Evolutionary conservation across 345 rosid genomes (phyloP), one percentile per base, ranked within the genome.

Genomic region (Eucalyptus curtisii): DNA sequence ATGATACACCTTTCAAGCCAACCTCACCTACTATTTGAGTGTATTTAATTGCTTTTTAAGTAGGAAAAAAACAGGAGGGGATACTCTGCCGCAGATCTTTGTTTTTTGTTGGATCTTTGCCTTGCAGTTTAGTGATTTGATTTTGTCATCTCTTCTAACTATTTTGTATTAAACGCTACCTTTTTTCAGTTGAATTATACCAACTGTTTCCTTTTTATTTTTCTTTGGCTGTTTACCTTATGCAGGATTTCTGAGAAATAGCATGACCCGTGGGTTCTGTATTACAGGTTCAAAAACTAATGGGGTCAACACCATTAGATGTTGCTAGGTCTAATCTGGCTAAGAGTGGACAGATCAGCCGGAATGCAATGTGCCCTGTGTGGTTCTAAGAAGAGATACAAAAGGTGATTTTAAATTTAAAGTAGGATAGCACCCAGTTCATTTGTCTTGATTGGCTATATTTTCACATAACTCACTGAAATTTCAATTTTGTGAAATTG

Each of bases 301-400:
- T 98, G 98, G 98, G 99, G 4, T 92, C 97, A 48, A 92, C 99
- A 5, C 99, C 99, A 6, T 49, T 95, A 89, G 99, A 98, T 80
- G 86, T 97, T 82, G 99, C 99, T 11, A 94, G 95, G 92, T 94
- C 98, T 50, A 98, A 94, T 91, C 91, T 97, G 92, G 98, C 98
- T 22, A 96, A 95, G 92, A 97, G 98, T 89, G 98, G 98, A 79
- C 96, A 95, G 91, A 94, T 98, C n/a, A 97, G 99, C 93, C 92
- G 98, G 88, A 97, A 97, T 92, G 98, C 99, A 10, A 92, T 91
- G 87, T 98, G 99, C 88, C 99, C 99, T n/a, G 3, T 98, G 99
- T 86, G 99, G 98, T 93, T 98, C 99, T 87, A 95, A 96, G 95
- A 97, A 96, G 94, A 94, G 97, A 96, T 98, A 97, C 91, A 96